A percentile compares a stretch with the other conserved stretches of the same genome.
phyloP scores from a whole-genome alignment of 2,329 filamentous ascomycete genomes.

The Blumeria hordei region DNA sequence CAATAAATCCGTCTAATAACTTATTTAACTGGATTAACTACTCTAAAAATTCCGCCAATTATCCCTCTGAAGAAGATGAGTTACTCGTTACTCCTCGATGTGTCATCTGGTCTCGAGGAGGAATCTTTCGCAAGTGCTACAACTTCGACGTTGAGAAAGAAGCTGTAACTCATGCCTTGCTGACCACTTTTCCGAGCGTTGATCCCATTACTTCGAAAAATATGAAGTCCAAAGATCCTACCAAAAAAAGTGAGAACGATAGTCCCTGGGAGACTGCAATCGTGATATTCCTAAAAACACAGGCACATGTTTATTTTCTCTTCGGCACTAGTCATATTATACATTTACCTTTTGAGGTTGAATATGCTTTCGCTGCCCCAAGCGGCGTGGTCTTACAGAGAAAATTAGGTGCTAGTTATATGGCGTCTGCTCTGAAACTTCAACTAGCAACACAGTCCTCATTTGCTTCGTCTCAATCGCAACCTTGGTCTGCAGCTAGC shows the following conservation, averaged over 20 bases:
- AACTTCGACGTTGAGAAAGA: slow-evolving; percentile 74
- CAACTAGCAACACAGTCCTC: slow-evolving; percentile 54
- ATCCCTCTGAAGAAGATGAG: slow-evolving; percentile 14
- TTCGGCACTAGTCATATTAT: slow-evolving; percentile 71
- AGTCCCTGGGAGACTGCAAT: slow-evolving; percentile 34
- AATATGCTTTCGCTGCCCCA: slow-evolving; percentile 61
- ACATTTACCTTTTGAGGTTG: slow-evolving; percentile 85
- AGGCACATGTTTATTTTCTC: slow-evolving; percentile 83
- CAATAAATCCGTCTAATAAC: slow-evolving; percentile 35
- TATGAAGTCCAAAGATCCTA: slow-evolving; percentile 4
- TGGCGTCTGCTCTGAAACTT: slow-evolving; percentile 29
- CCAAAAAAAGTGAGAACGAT: slow-evolving; percentile 9
- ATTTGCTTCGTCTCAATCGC: slow-evolving; percentile 48
- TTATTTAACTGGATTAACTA: slow-evolving; percentile 57
- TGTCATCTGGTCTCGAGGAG: slow-evolving; percentile 61
- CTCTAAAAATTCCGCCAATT: slow-evolving; percentile 19
- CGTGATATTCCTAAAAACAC: slow-evolving; percentile 76
- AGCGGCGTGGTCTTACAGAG: slow-evolving; percentile 70
- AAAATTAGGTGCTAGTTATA: slow-evolving; percentile 31
- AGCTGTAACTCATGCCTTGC: slow-evolving; percentile 58
- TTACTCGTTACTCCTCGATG: slow-evolving; percentile 13
- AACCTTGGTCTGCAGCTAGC: slow-evolving; percentile 23
- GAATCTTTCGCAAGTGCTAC: slow-evolving; percentile 64
- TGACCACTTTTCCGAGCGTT: slow-evolving; percentile 48
- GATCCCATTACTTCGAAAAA: slow-evolving; percentile 10